Percentiles rank a stretch among this genome's conserved stretches.
phyloP scores from a whole-genome alignment of 352 stramenopile species.

The Globisporangium emineosum region DNA sequence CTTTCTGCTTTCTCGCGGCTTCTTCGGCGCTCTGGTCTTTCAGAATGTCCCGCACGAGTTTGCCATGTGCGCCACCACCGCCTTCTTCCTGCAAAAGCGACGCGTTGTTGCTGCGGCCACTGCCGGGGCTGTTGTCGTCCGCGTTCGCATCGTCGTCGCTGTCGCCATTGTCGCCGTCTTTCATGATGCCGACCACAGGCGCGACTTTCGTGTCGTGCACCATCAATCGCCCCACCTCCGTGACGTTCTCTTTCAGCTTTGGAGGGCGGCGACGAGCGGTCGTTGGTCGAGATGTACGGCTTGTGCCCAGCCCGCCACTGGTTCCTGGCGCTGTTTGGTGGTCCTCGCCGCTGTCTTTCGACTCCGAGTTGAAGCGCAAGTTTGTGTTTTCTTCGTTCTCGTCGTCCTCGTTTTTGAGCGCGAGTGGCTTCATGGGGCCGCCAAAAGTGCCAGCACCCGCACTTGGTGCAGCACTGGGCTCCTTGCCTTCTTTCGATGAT shows the following conservation, averaged over 20 bases:
- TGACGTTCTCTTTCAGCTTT: conserved; percentile 88
- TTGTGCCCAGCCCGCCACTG: conserved; percentile 52
- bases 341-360: conserved; percentile 38
- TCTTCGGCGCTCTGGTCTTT: conserved; percentile 77
- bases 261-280: conserved; percentile 83
- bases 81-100: conserved; percentile 34
- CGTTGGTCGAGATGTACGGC: conserved; percentile 69
- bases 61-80: conserved; percentile 40
- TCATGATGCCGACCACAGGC: conserved; percentile 75
- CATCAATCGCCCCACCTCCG: conserved; percentile 61
- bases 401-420: conserved; percentile 41
- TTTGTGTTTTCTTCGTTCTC: conserved; percentile 49
- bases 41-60: conserved; percentile 80
- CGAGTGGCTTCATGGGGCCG: conserved; percentile 53
- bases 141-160: conserved; percentile 27
- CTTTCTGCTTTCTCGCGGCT: conserved; percentile 56
- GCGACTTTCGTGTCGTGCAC: conserved; percentile 81
- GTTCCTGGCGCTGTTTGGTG: conserved; percentile 34
- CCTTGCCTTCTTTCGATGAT: conserved; percentile 36
- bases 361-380: conserved; percentile 38
- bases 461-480: conserved; percentile 18
- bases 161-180: conserved; percentile 83
- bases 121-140: conserved; percentile 28
- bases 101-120: conserved; percentile 16
- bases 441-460: conserved; percentile 41